These are phyloP conservation scores for Epichloe festucae DNA, from an alignment of 2,329 filamentous ascomycete genomes.

Conservation along the genomic window DNA sequence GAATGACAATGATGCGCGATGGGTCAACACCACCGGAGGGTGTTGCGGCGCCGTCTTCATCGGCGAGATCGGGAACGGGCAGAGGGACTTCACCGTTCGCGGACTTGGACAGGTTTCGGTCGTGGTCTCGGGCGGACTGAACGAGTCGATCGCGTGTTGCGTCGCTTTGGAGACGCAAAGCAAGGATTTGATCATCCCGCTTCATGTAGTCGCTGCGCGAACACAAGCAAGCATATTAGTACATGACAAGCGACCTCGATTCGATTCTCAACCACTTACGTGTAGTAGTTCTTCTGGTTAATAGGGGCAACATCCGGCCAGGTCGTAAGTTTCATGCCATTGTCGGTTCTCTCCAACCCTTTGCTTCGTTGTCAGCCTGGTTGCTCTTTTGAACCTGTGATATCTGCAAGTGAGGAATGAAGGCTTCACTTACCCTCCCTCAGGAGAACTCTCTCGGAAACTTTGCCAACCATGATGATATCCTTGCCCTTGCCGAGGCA, in stretches of 20 bases:
- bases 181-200: slow-evolving; percentile 89
- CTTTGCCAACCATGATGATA: slow-evolving; percentile 46
- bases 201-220: slow-evolving; percentile 80
- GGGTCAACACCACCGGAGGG: slow-evolving; percentile 53
- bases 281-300: slow-evolving; percentile 99
- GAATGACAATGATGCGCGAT: slow-evolving; percentile 87
- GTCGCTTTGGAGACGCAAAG: slow-evolving; percentile 77
- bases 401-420: slow-evolving; percentile 6
- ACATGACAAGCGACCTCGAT: background rate
- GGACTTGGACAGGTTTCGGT: slow-evolving; percentile 68
- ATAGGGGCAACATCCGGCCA: slow-evolving; percentile 91
- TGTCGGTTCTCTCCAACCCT: slow-evolving; percentile 95
- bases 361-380: slow-evolving; percentile 6
- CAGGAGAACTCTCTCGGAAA: slow-evolving; percentile 51
- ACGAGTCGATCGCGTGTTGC: slow-evolving; percentile 73
- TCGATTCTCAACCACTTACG: slow-evolving; percentile 38
- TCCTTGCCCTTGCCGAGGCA: background rate
- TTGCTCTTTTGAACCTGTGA: slow-evolving; percentile 8
- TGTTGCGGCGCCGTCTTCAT: slow-evolving; percentile 42
- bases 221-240: slow-evolving; percentile 8
- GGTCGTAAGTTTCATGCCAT: slow-evolving; percentile 89
- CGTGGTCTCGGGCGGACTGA: slow-evolving; percentile 75
- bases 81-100: slow-evolving; percentile 53
- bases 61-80: slow-evolving; percentile 44
- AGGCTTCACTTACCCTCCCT: slow-evolving; percentile 38